These are phyloP conservation scores for Collybia sp. DNA, from an alignment of 768 basidiomycete species.

Conservation along the genomic window DNA sequence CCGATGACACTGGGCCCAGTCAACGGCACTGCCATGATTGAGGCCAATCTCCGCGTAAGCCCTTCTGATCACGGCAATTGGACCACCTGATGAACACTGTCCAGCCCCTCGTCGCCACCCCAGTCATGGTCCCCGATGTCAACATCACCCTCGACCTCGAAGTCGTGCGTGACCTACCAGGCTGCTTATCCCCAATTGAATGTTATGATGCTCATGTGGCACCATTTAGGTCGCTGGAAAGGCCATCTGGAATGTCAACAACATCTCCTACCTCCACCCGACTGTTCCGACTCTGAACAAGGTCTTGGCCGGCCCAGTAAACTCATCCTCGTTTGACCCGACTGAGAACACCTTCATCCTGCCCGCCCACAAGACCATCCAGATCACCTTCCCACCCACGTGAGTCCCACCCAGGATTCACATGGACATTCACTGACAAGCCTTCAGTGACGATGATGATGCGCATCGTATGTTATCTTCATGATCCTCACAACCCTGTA, in stretches of 20 bases:
- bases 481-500: conserved; percentile 4
- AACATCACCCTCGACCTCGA: conserved; percentile 11
- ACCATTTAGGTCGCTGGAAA: conserved; percentile 8
- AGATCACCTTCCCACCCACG: conserved; percentile 18
- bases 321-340: not conserved
- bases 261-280: conserved; percentile 21
- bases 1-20: conserved; percentile 12
- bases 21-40: not conserved
- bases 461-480: conserved; percentile 10
- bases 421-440: not conserved
- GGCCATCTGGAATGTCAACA: conserved; percentile 27
- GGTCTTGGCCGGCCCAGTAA: conserved; percentile 21
- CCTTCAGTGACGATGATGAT: conserved; percentile 12
- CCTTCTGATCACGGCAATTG: not conserved
- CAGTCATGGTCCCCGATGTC: conserved; percentile 8
- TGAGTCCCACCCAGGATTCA: not conserved
- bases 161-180: conserved; percentile 2
- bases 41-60: conserved; percentile 1
- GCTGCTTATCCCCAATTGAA: not conserved
- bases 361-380: too few relatives aligned
- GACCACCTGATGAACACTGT: not conserved
- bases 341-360: conserved; percentile 11
- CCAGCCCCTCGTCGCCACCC: too few relatives aligned
- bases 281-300: conserved; percentile 18
- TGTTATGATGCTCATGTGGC: not conserved